Base-by-base conservation (phyloP, 805 yeast genomes). In the Starmerella gropengiesseri region DNA sequence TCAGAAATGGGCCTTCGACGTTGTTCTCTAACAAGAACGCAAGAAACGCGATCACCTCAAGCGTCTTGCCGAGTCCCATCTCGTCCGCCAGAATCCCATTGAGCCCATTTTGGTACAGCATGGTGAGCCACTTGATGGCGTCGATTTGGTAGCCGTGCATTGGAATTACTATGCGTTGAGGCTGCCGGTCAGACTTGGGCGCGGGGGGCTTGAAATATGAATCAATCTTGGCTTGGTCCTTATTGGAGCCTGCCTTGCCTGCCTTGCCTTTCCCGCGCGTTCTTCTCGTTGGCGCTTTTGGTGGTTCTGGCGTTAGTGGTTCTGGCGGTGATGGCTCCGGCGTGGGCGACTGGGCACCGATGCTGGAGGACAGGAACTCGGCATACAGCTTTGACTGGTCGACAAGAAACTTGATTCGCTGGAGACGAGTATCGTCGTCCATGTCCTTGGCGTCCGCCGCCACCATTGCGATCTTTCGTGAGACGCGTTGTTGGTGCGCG, bases 41-140 rank as follows among this genome's bases (percentile, higher is more conserved):
- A 4, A 86, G 54, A 46, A 89, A 68, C 0, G 95, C 73, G 43
- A 89, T 84, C 32, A 91, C 79, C 60, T 91, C 95, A 7, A 89
- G 61, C 0, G 98, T 91, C 58, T 89, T 89, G 1, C 98, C 98
- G 20, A 89, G 65, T 0, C 97, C 97, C 98, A 89, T 89, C 60
- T 89, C 97, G 63, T 91, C 97, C 0, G 97, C 97, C 17, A 91
- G 64, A 27, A 91, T 87, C 2, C 97, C 98, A 60, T 89, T 89
- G 22, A 89, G 66, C 0, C 97, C 98, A 60, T 89, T 91, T 57
- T 87, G 94, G 59, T 81, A 91, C 20, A 89, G 63, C 0, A 95
- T 80, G 12, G 79, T 72, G 31, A 91, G 64, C 97, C 97, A 89
- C 50, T 84, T 86, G 44, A 89, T 70, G 1, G 97, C 98, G 43